Percentiles rank a stretch among this genome's conserved stretches.
phyloP scores from a whole-genome alignment of 2,329 filamentous ascomycete species.

The Penicillium psychrosexuale region DNA sequence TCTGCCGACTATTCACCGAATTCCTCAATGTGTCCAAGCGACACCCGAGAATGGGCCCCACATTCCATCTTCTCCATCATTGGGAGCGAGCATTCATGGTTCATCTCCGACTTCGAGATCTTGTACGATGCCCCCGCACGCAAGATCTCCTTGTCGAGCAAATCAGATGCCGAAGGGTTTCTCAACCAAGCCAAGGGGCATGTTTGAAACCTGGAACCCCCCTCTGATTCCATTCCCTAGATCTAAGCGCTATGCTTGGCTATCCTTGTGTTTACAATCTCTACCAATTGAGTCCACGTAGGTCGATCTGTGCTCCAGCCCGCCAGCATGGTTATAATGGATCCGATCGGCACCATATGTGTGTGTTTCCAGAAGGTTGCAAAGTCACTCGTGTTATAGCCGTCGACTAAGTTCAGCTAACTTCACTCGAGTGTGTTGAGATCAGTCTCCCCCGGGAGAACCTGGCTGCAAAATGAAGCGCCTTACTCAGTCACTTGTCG shows the following conservation, averaged over 20 bases:
- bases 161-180: not conserved
- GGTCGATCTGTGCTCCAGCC: not conserved
- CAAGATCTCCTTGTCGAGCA: not conserved
- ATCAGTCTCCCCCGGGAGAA: not conserved
- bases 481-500: constrained; percentile 13
- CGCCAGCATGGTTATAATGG: constrained; percentile 16
- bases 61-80: constrained; percentile 20
- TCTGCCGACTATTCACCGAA: constrained; percentile 1
- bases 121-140: not conserved
- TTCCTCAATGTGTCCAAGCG: constrained; percentile 3
- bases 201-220: not conserved
- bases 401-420: constrained; percentile 10
- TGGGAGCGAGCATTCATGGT: constrained; percentile 14
- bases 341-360: constrained; percentile 19
- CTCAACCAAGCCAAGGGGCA: not conserved
- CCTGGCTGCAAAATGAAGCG: constrained; percentile 12
- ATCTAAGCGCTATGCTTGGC: constrained; percentile 15
- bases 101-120: not conserved
- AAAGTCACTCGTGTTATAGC: constrained; percentile 7
- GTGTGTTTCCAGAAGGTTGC: not conserved
- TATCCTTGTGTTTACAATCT: constrained; percentile 13
- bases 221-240: constrained; percentile 19
- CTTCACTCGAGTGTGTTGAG: not conserved
- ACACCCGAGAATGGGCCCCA: constrained; percentile 16
- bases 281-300: not conserved